These are phyloP conservation scores for Ulmus americana DNA, from an alignment of 331 rosid genomes.

Conservation along the genomic window DNA sequence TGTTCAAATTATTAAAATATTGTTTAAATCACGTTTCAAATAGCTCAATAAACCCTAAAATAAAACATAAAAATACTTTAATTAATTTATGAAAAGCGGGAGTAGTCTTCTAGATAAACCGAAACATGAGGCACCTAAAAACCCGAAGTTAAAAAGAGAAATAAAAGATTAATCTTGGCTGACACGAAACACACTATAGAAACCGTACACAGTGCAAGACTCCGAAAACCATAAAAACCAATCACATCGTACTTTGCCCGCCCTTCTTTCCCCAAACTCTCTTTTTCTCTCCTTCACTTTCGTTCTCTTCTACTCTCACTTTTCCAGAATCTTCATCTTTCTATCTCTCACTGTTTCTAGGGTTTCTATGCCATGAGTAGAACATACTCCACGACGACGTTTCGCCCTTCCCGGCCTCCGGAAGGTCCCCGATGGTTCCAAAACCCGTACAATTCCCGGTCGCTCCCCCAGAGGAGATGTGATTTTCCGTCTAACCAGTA, in stretches of 20 bases:
- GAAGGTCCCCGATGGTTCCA: constrained; percentile 2
- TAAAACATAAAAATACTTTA: too few species aligned
- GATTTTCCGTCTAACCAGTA: constrained; percentile 13
- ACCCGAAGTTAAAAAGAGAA: too few species aligned
- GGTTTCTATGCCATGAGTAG: constrained; percentile 47
- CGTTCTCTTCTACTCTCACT: not conserved
- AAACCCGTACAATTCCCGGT: not conserved
- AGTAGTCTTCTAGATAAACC: too few species aligned
- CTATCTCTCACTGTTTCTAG: constrained; percentile 11
- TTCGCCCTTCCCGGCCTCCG: constrained; percentile 11
- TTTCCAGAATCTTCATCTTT: not conserved
- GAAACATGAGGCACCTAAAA: too few species aligned
- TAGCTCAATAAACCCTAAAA: too few species aligned
- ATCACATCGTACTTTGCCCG: not conserved
- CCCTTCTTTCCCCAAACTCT: not conserved
- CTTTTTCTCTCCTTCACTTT: not conserved
- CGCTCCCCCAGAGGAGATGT: not conserved
- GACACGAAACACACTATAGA: too few species aligned
- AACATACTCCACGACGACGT: not conserved
- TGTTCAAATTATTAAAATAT: too few species aligned
- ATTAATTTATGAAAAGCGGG: too few species aligned
- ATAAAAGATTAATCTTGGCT: too few species aligned
- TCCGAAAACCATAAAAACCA: not conserved
- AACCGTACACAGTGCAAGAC: not conserved
- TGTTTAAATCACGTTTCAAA: too few species aligned